Percentiles rank a stretch among this genome's conserved stretches.
Evolutionary conservation across 1,284 basidiomycete species (phyloP).

Genomic region (Marasmius sp.): DNA sequence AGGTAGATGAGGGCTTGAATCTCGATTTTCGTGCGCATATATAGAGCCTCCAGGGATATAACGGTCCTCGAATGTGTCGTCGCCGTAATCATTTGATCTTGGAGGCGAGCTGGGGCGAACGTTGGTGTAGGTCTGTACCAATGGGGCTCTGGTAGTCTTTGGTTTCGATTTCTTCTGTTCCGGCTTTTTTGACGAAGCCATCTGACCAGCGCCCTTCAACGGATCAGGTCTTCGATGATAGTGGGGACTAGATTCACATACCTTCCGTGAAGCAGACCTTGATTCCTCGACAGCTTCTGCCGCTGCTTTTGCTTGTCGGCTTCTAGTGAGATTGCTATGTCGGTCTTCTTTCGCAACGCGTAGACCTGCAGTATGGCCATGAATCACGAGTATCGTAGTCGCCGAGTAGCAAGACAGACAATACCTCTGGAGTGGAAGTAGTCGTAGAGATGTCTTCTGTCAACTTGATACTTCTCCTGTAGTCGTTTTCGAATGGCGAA

Average conservation of each 20-base stretch:
- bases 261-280: neutral
- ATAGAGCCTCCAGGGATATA: neutral
- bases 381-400: neutral
- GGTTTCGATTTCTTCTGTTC: neutral
- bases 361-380: constrained; percentile 42
- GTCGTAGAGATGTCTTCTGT: constrained; percentile 73
- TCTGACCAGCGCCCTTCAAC: neutral
- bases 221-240: neutral
- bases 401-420: neutral
- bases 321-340: constrained; percentile 46
- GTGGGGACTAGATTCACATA: neutral
- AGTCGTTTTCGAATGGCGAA: constrained; percentile 67
- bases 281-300: neutral
- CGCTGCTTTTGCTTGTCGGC: constrained; percentile 33
- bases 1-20: neutral
- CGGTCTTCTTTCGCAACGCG: constrained; percentile 69
- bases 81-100: neutral
- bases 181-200: neutral
- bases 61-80: neutral
- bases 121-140: neutral
- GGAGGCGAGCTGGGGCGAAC: neutral
- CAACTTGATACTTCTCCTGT: constrained; percentile 64
- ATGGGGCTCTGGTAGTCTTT: neutral
- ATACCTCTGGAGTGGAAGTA: constrained; percentile 65
- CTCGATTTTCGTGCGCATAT: neutral